Conservation (phyloP, 768 basidiomycete genomes). For the Panaeolus papilionaceus region DNA sequence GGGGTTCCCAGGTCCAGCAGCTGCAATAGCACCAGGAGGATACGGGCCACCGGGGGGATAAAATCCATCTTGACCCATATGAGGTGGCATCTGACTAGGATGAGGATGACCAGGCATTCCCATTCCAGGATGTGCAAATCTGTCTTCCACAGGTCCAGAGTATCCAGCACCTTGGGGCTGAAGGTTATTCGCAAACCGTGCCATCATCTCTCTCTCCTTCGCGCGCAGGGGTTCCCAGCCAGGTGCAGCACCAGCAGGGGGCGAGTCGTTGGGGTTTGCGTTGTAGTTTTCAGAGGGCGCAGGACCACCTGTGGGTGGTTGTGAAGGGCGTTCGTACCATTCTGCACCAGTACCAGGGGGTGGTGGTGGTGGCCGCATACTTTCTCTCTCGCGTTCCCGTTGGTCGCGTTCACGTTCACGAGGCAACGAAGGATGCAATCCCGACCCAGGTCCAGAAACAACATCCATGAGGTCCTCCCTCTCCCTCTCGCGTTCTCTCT, state of each 20-base stretch:
- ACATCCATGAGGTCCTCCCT: conserved; percentile 5
- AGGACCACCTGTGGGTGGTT: neutral
- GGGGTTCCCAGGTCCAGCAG: neutral
- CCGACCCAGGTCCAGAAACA: conserved; percentile 2
- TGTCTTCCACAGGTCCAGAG: neutral
- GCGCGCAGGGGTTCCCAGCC: neutral
- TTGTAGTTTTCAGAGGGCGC: neutral
- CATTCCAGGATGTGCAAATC: neutral
- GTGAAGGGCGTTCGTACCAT: conserved; percentile 2
- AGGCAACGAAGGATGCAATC: neutral
- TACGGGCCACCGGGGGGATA: neutral
- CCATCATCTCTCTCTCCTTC: conserved; percentile 5
- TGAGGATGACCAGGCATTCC: neutral
- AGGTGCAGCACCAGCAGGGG: conserved; percentile 3
- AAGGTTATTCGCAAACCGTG: neutral
- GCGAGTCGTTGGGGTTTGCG: conserved; percentile 5
- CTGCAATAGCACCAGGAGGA: neutral
- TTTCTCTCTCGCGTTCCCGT: conserved; percentile 12
- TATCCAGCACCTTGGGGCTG: neutral
- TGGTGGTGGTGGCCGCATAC: conserved; percentile 2
- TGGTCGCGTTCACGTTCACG: neutral
- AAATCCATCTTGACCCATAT: conserved; percentile 7
- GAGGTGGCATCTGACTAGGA: neutral
- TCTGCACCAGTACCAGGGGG: conserved; percentile 4
- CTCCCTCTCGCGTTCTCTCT: conserved; percentile 17